phyloP scores from a whole-genome alignment of 192 early-diverging fungal genomes.

The Tieghemiomyces parasiticus region DNA sequence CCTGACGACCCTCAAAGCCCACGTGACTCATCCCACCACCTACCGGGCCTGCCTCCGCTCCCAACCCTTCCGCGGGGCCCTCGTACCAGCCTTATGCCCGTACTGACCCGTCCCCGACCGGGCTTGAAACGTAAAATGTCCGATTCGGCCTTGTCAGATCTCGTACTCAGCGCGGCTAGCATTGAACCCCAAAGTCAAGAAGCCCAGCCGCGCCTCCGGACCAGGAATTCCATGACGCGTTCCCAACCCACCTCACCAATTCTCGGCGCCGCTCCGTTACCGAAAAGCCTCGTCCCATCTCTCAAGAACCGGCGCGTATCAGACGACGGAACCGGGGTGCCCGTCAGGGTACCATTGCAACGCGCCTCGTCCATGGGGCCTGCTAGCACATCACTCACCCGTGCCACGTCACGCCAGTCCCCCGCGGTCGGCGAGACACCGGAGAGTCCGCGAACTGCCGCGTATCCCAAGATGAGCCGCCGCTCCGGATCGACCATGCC shows the following conservation, averaged over 20 bases:
- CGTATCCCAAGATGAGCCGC: background rate
- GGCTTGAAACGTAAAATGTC: slow-evolving; percentile 3
- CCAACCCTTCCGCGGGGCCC: background rate
- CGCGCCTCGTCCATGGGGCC: background rate
- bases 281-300: background rate
- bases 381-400: no score
- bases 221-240: background rate
- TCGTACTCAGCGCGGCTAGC: background rate
- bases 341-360: no score
- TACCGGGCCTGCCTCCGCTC: background rate
- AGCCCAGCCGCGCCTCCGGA: background rate
- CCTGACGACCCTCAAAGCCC: no score
- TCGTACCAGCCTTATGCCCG: background rate
- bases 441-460: background rate
- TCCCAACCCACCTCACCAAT: background rate
- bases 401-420: background rate
- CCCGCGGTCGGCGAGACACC: background rate
- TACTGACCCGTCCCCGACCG: background rate
- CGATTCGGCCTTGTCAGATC: background rate
- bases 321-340: background rate
- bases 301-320: background rate
- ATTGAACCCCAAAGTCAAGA: background rate
- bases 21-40: background rate
- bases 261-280: background rate
- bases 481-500: background rate